Percentiles rank a stretch among this genome's conserved stretches.
Conservation (phyloP, 1,284 basidiomycete species). For the Rhizoctonia solani region DNA sequence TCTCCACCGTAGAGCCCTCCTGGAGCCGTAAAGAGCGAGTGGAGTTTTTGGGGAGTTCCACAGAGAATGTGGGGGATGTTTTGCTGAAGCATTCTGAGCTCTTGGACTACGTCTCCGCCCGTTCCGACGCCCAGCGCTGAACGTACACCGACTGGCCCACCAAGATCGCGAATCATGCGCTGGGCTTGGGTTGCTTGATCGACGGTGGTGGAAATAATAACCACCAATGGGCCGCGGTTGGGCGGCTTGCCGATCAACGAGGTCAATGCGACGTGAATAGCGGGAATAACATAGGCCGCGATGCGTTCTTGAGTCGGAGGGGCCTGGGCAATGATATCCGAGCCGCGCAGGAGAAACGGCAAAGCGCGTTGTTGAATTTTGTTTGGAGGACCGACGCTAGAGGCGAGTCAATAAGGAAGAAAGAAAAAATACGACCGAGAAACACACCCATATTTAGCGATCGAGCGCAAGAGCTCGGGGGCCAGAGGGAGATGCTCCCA, state of each 20-base stretch:
- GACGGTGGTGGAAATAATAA: slow-evolving; percentile 96
- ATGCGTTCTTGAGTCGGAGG: slow-evolving; percentile 98
- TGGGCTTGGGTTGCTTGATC: slow-evolving; percentile 99
- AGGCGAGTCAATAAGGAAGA: slow-evolving; percentile 30
- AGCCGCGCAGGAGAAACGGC: slow-evolving; percentile 89
- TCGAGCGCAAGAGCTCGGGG: slow-evolving; percentile 83
- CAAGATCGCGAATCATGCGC: slow-evolving; percentile 93
- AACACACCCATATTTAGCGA: slow-evolving; percentile 90
- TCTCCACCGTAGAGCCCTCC: slow-evolving; percentile 77
- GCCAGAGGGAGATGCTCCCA: slow-evolving; percentile 93
- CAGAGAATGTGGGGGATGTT: slow-evolving; percentile 94
- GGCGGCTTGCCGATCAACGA: slow-evolving; percentile 54
- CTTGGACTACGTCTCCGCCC: slow-evolving; percentile 72
- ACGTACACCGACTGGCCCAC: slow-evolving; percentile 85
- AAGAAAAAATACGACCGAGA: background rate
- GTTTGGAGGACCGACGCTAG: slow-evolving; percentile 92
- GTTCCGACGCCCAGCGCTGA: slow-evolving; percentile 85
- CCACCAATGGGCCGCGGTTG: slow-evolving; percentile 79
- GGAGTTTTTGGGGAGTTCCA: slow-evolving; percentile 94
- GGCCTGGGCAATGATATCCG: slow-evolving; percentile 97
- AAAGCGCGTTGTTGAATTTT: slow-evolving; percentile 97
- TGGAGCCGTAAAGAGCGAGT: slow-evolving; percentile 86
- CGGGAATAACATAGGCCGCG: slow-evolving; percentile 94
- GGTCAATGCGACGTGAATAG: slow-evolving; percentile 82
- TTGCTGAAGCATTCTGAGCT: slow-evolving; percentile 83